Conservation (phyloP, 2,329 filamentous ascomycete species). For the Leptographium lundbergii region DNA sequence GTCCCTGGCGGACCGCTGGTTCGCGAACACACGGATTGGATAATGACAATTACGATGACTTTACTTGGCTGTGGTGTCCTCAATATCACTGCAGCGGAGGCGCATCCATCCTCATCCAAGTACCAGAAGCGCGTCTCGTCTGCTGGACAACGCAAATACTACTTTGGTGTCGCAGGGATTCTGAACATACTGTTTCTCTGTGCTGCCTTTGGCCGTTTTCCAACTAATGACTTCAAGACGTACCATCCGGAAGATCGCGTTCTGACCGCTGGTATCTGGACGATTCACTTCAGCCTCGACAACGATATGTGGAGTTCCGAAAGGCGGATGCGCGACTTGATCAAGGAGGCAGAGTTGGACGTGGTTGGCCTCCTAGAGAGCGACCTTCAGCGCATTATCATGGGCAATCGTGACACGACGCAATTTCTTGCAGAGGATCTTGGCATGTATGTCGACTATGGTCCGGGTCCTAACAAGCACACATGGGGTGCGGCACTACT, state of each 20-base stretch:
- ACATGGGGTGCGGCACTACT: constrained; percentile 91
- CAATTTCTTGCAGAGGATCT: constrained; percentile 92
- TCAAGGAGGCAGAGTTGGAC: constrained; percentile 92
- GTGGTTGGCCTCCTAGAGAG: constrained; percentile 90
- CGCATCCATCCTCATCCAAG: constrained; percentile 27
- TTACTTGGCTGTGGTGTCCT: constrained; percentile 77
- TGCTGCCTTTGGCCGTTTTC: constrained; percentile 81
- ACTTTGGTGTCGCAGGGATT: constrained; percentile 46
- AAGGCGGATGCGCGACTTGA: constrained; percentile 78
- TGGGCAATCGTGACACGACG: constrained; percentile 95
- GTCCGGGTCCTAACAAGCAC: constrained; percentile 95
- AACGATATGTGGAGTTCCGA: constrained; percentile 99
- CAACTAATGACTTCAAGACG: constrained; percentile 78
- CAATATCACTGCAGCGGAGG: constrained; percentile 40
- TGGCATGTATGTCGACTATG: constrained; percentile 97
- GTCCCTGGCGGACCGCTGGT: constrained; percentile 89
- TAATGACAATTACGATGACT: constrained; percentile 80
- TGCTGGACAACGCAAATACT: constrained; percentile 36
- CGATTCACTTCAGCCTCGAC: constrained; percentile 93
- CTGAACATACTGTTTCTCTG: constrained; percentile 72
- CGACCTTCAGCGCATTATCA: constrained; percentile 94
- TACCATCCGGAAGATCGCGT: constrained; percentile 81
- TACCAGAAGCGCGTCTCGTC: constrained; percentile 24
- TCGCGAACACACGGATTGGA: constrained; percentile 88
- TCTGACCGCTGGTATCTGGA: constrained; percentile 95